Evolutionary conservation across 2,329 filamentous ascomycete species (phyloP).

Genomic region (Aspergillus piperis): DNA sequence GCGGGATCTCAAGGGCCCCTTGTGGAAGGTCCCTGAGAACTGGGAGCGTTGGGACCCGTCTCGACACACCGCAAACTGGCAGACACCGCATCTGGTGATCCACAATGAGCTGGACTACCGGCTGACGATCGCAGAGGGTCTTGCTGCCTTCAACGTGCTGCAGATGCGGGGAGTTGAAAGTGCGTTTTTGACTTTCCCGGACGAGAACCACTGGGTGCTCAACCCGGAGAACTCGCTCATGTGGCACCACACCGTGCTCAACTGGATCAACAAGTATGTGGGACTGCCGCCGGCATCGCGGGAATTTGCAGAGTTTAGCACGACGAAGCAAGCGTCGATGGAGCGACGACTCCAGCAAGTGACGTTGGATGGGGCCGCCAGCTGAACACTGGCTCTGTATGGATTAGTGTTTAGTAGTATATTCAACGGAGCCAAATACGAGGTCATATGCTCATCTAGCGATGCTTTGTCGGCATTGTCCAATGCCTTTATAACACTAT

Average conservation of each 20-base stretch:
- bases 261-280: constrained; percentile 68
- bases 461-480: no score
- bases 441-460: neutral
- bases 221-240: constrained; percentile 88
- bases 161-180: constrained; percentile 75
- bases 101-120: constrained; percentile 91
- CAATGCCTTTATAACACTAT: no score
- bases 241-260: constrained; percentile 84
- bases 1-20: constrained; percentile 53
- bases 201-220: constrained; percentile 79
- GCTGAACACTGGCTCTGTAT: no score
- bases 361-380: constrained; percentile 6
- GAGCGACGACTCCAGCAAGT: constrained; percentile 23
- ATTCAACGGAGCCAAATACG: no score
- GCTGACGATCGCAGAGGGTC: constrained; percentile 78
- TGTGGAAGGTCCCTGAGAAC: constrained; percentile 52
- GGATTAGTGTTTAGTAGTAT: no score
- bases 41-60: constrained; percentile 63
- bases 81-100: constrained; percentile 84
- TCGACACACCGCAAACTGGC: constrained; percentile 66
- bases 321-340: constrained; percentile 8
- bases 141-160: constrained; percentile 82
- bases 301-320: constrained; percentile 24
- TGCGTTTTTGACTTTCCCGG: constrained; percentile 77
- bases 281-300: constrained; percentile 52